Evolutionary conservation across 2,329 filamentous ascomycete species (phyloP), one percentile per base, ranked within the genome.

Genomic region (Didymella segeticola): DNA sequence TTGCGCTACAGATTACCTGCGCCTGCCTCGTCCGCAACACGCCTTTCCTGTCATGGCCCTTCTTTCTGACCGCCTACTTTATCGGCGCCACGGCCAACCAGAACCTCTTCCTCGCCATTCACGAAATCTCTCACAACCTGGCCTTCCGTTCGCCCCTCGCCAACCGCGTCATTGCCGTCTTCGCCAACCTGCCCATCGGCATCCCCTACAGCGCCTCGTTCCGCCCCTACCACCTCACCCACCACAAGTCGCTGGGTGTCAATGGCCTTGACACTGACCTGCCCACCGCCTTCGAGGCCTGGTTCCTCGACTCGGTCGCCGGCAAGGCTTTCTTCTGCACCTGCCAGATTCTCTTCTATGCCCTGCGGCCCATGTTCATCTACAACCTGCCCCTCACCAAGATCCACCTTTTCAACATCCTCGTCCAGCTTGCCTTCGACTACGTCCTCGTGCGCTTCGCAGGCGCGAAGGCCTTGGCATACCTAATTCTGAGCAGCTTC

Each of bases 321-420:
- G 95, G 95, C 75, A 99, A 99, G 79, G 89, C 95, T 63, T 99
- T 99, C 82, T 99, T 99, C 84, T 93, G 90, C 80, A 99, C 95
- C 64, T 99, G 97, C 80, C 95, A 99, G 78, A 97, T 99, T 76
- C 85, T 99, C 73, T 99, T 99, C 84, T 99, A 99, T 80, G 95
- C 95, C 68, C 78, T 99, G 43, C 90, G 95, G 14, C 95, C 95
- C 57, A 96, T 98, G 89, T 88, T 93, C 78, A 85, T 99, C 66
- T 96, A 96, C 83, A 85, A 86, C 66, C 83, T 98, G 5, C 91
- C 93, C 30, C 85, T 98, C 74, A 97, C 93, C 46, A 83, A 83
- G 70, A 86, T 97, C 53, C 93, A 97, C 77, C 82, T 86, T 53
- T 78, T 92, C 77, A 99, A 99, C 78, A 82, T 99, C 46, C 74